Base-by-base conservation (phyloP, 768 basidiomycete species). In the Tephrocybe rancida region DNA sequence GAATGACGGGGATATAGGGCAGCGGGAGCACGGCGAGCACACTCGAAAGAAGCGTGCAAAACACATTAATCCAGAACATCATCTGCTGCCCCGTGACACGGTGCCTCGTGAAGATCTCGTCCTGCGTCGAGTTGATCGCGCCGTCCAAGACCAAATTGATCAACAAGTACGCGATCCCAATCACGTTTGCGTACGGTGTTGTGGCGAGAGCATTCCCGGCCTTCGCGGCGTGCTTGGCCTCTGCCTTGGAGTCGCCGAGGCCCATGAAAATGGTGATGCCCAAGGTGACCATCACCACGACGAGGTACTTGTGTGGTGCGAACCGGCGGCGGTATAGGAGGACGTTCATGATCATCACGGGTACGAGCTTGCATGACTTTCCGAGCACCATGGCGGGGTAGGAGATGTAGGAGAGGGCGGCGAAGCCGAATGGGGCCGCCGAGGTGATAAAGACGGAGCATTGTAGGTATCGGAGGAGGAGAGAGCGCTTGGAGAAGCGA, bases 371-470 rank as follows among this genome's bases (percentile, higher is more conserved):
- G 81, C 97, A 98, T 0, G 95, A 98, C 70, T 98, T 98, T 48
- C 92, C 97, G 59, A 98, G 88, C 29, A 98, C 95, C 91, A 98
- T 96, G 39, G 96, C 94, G 45, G 97, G 97, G 77, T 98, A 98
- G 16, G 94, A 94, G 66, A 99, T 95, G 73, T 96, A 92, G 22
- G 92, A 86, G 38, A 98, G 87, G 4, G 95, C 86, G 10, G 95
- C 90, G 73, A 98, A 98, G 48, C 96, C 95, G 67, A 98, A 96
- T 3, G 96, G 97, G 19, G 94, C 90, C 1, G 96, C 96, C 34
- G 85, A 74, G 35, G 95, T 95, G 59, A 97, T 92, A 69, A 94
- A 88, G 21, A 89, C 65, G 21, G 95, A 85, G 66, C 93, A 90
- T 70, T 92, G 92, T 48, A 93, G 76, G 71, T 92, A 94, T 35